These are phyloP conservation scores for Blastobotrys arbuscula DNA, from an alignment of 1,139 yeast genomes.

Conservation along the genomic window DNA sequence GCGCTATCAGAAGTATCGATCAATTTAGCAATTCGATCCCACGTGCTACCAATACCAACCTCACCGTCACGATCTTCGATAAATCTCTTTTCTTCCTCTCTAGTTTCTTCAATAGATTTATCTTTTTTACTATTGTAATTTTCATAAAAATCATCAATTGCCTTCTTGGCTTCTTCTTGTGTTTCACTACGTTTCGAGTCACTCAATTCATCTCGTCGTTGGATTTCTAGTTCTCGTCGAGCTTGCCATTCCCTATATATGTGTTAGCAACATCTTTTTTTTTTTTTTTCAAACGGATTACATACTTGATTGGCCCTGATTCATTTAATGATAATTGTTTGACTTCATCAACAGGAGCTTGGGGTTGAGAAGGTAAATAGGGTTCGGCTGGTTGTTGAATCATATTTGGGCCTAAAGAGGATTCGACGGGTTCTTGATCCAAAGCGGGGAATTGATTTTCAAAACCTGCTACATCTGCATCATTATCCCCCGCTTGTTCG, in stretches of 20 bases:
- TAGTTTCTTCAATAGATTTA: conserved; percentile 56
- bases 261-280: no score
- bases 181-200: conserved; percentile 61
- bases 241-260: conserved; percentile 81
- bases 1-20: conserved; percentile 43
- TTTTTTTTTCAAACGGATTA: neutral
- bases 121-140: conserved; percentile 86
- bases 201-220: conserved; percentile 73
- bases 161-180: conserved; percentile 71
- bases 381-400: conserved; percentile 30
- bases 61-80: conserved; percentile 73
- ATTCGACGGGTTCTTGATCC: conserved; percentile 3
- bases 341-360: conserved; percentile 15
- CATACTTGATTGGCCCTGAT: conserved; percentile 32
- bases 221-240: conserved; percentile 75
- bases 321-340: conserved; percentile 31
- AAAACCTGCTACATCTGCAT: conserved; percentile 44
- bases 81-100: conserved; percentile 62
- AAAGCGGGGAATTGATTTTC: conserved; percentile 32
- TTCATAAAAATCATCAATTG: conserved; percentile 91
- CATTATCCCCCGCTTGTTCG: conserved; percentile 47
- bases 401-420: conserved; percentile 23
- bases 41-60: conserved; percentile 67
- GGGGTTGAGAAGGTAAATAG: conserved; percentile 26
- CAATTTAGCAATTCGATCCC: conserved; percentile 73